Evolutionary conservation across 345 rosid genomes (phyloP), one percentile per base, ranked within the genome.

Genomic region (Combretum micranthum): DNA sequence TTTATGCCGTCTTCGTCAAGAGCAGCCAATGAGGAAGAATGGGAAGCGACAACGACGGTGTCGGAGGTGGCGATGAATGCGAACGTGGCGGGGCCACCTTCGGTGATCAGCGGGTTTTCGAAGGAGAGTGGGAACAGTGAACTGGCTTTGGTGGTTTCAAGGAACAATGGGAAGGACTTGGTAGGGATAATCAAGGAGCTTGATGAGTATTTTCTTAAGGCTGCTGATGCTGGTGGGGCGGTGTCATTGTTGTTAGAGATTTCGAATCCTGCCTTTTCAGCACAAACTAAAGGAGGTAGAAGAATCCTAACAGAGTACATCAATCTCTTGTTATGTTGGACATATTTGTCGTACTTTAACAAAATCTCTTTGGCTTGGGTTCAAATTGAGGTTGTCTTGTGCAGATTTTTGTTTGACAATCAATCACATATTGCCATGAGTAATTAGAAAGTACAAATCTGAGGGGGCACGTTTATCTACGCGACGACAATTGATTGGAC

Each of bases 181-280:
- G 72, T 68, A 64, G 96, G 86, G 84, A 93, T 93, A 48, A 78
- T 82, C 11, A 88, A 89, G 64, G 96, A 93, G 69, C 89, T 93
- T 10, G 99, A 93, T 63, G 99, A 86, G 46, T 93, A 93, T 62
- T 93, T 88, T 56, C 73, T 80, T 23, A 85, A 75, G 64, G 95
- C 97, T 44, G 91, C 97, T 19, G 84, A 85, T 56, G 83, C 89
- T 3, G 97, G 96, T 13, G 65, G 65, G 2, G 77, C 77, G 49
- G 82, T 93, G 57, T 93, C 97, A 16, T 39, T 68, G 37, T 75
- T 85, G 11, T 64, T 93, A 50, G 97, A 89, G 64, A 81, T 85
- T 53, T 67, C 98, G 13, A 76, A 70, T 59, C 55, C 82, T 44
- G 61, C 59, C 51, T 75, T 82, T 47, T 58, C 80, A 22, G 23